These are phyloP conservation scores for Mortierella sp. DNA, from an alignment of 371 early-diverging fungal genomes.

Conservation along the genomic window DNA sequence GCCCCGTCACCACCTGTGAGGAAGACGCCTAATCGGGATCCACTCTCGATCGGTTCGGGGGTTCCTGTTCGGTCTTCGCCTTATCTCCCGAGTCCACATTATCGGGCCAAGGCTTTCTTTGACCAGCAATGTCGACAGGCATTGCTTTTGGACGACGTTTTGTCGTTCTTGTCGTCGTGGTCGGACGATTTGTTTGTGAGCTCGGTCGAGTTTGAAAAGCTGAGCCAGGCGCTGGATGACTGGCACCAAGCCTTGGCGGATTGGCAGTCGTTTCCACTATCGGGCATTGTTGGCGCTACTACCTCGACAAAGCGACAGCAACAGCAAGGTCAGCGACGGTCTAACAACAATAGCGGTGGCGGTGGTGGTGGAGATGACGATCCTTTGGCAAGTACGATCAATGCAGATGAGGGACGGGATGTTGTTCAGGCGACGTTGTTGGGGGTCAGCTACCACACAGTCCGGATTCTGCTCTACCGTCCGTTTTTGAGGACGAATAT, in stretches of 20 bases:
- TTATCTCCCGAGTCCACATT: constrained; percentile 37
- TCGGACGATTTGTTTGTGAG: constrained; percentile 52
- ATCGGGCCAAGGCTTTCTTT: constrained; percentile 40
- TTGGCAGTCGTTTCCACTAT: constrained; percentile 49
- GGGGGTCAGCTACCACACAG: constrained; percentile 43
- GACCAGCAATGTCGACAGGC: constrained; percentile 57
- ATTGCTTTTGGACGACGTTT: constrained; percentile 40
- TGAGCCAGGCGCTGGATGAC: constrained; percentile 39
- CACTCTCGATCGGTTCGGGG: constrained; percentile 20
- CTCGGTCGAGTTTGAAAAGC: constrained; percentile 46
- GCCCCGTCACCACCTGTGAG: neutral
- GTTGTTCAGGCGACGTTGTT: constrained; percentile 43
- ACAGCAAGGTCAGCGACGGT: constrained; percentile 6
- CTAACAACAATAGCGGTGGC: neutral
- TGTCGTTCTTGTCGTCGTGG: constrained; percentile 45
- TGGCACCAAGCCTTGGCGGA: constrained; percentile 40
- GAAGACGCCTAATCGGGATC: neutral
- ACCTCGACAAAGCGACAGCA: neutral
- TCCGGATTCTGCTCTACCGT: constrained; percentile 49
- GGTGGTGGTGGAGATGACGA: neutral
- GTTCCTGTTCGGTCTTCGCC: constrained; percentile 4
- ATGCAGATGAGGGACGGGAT: constrained; percentile 43
- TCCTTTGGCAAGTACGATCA: constrained; percentile 9
- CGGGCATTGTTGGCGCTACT: constrained; percentile 15
- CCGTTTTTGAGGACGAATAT: constrained; percentile 53